These are phyloP conservation scores for Sporormia fimetaria DNA, from an alignment of 495 filamentous ascomycete genomes.

Conservation along the genomic window DNA sequence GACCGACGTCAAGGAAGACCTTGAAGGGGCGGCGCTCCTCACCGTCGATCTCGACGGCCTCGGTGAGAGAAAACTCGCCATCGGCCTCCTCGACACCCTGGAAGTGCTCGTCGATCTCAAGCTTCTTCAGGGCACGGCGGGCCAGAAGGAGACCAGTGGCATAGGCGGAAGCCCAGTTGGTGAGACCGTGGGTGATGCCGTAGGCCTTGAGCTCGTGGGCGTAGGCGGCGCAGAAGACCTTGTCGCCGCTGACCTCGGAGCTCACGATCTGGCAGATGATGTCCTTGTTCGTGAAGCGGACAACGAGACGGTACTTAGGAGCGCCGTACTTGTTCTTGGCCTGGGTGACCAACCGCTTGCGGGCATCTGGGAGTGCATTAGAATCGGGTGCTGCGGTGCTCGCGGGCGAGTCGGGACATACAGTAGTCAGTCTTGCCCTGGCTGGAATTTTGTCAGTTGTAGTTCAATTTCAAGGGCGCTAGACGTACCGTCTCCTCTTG, in stretches of 20 bases:
- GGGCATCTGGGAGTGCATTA: no score
- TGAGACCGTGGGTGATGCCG: conserved; percentile 94
- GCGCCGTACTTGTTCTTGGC: conserved; percentile 99
- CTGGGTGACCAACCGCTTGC: conserved; percentile 98
- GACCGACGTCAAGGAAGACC: conserved; percentile 94
- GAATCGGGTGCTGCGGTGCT: no score
- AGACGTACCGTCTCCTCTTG: conserved; percentile 91
- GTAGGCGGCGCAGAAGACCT: conserved; percentile 88
- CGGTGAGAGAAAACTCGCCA: conserved; percentile 88
- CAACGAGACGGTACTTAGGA: conserved; percentile 98
- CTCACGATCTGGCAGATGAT: conserved; percentile 95
- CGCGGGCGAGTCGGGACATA: no score
- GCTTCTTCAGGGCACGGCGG: conserved; percentile 92
- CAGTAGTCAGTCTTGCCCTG: conserved; percentile 99
- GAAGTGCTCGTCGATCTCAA: conserved; percentile 84
- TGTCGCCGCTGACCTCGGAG: conserved; percentile 95
- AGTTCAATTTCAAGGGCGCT: no score
- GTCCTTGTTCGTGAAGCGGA: conserved; percentile 99
- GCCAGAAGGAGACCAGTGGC: conserved; percentile 91
- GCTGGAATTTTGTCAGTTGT: no score
- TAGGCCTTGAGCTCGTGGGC: conserved; percentile 94
- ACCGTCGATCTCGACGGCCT: conserved; percentile 76
- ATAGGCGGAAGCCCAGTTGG: conserved; percentile 99
- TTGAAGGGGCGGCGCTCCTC: conserved; percentile 94
- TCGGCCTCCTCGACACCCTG: conserved; percentile 85